These are phyloP conservation scores for Penstemon davidsonii DNA, from an alignment of 257 asterid species.

Conservation along the genomic window DNA sequence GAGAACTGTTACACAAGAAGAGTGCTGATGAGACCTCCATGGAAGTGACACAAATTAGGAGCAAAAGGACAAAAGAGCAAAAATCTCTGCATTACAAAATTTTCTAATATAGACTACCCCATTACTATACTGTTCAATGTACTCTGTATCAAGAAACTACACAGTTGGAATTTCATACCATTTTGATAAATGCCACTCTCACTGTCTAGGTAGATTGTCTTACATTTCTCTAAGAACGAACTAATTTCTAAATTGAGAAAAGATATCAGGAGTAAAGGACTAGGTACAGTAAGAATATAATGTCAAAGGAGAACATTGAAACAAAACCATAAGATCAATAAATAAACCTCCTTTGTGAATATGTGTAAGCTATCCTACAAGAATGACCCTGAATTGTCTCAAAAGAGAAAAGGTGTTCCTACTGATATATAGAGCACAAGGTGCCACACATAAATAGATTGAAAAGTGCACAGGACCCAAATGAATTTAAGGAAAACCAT, in stretches of 20 bases:
- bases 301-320: background rate
- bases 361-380: constrained; percentile 7
- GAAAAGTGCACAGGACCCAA: background rate
- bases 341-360: constrained; percentile 4
- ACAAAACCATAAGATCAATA: constrained; percentile 19
- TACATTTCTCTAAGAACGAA: constrained; percentile 7
- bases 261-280: background rate
- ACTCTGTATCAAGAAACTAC: background rate
- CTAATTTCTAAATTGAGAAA: background rate
- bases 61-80: constrained; percentile 7
- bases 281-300: background rate
- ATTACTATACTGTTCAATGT: background rate
- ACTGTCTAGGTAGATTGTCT: background rate
- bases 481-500: constrained; percentile 4
- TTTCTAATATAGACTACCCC: constrained; percentile 11
- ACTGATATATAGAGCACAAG: constrained; percentile 1
- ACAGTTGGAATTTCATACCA: constrained; percentile 17
- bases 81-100: constrained; percentile 1
- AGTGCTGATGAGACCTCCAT: constrained; percentile 16
- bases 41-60: constrained; percentile 13
- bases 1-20: constrained; percentile 15
- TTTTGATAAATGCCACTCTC: background rate
- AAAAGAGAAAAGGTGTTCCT: constrained; percentile 14
- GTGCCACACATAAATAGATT: background rate
- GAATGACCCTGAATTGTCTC: constrained; percentile 1